Base-by-base conservation (phyloP, 1,139 yeast species). In the Tardiomyces blankii region DNA sequence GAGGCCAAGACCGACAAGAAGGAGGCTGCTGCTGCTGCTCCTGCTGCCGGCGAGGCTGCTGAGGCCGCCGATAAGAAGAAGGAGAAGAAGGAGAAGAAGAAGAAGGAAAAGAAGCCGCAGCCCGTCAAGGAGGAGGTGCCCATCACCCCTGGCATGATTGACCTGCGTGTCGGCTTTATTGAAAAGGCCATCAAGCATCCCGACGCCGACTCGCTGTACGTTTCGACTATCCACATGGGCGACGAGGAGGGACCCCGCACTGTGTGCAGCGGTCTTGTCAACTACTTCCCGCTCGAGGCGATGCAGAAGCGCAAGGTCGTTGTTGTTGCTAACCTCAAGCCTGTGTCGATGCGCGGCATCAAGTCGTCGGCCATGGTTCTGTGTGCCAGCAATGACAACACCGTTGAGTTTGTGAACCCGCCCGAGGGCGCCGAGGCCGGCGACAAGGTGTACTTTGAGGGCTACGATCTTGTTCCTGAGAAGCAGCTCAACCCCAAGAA, bases 191-290 rank as follows among this genome's bases (percentile, higher is more conserved):
- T 85, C 62, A 86, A 86, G 68, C 99, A 93, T 69, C 98, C 98
- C 52, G 93, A 93, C 64, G 99, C 98, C 38, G 99, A 93, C 67
- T 75, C 95, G 3, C 74, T 93, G 60, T 93, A 93, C 65, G 95
- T 91, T 51, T 89, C 97, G 32, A 91, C 98, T 46, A 91, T 93
- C 60, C 88, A 93, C 54, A 82, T 87, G 75, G 99, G 98, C 54
- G 98, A 91, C 60, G 89, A 74, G 54, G 94, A 85, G 61, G 95
- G 95, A 49, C 98, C 98, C 62, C 81, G 99, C 73, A 93, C 96
- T 42, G 95, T 93, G 45, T 93, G 98, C 72, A 86, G 96, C 14
- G 99, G 98, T 52, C 72, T 89, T 56, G 95, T 85, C 47, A 80
- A 81, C 54, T 77, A 79, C 66, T 73, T 83, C 56, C 79, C 93